Evolutionary conservation across 345 rosid genomes (phyloP).

Genomic region (Citrus hindsii): DNA sequence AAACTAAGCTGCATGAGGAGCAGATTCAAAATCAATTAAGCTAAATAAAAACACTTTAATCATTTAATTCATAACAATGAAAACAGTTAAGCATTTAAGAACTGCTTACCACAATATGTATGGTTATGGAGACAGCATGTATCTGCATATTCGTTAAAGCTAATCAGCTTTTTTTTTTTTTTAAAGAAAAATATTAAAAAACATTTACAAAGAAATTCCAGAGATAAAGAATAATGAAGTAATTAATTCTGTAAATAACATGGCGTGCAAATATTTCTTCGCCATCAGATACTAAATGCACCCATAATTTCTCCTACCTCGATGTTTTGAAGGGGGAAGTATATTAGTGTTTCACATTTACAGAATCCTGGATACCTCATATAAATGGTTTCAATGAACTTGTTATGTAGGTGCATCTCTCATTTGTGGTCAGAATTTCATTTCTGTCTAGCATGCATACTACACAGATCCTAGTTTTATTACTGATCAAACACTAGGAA

Average conservation of each 20-base stretch:
- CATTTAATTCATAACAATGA: too few relatives aligned
- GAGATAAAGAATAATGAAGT: background rate
- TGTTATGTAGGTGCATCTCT: background rate
- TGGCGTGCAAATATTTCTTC: background rate
- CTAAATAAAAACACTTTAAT: too few relatives aligned
- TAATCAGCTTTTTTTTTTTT: conserved; percentile 15
- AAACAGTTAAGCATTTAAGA: background rate
- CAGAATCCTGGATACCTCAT: background rate
- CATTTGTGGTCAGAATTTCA: background rate
- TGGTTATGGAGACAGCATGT: conserved; percentile 94
- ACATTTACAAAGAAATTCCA: background rate
- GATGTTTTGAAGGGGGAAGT: background rate
- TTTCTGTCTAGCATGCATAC: background rate
- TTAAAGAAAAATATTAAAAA: background rate
- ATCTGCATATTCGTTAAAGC: conserved; percentile 56
- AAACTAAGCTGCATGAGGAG: conserved; percentile 72
- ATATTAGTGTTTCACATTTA: background rate
- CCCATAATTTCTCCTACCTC: background rate
- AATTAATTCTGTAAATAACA: background rate
- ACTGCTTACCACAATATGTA: conserved; percentile 81
- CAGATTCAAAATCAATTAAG: conserved; percentile 8
- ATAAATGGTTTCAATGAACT: background rate
- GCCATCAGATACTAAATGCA: background rate
- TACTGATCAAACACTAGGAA: background rate
- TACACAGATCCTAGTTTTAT: background rate